Base-by-base conservation (phyloP, 805 yeast species). In the Teunomyces kruisii region DNA sequence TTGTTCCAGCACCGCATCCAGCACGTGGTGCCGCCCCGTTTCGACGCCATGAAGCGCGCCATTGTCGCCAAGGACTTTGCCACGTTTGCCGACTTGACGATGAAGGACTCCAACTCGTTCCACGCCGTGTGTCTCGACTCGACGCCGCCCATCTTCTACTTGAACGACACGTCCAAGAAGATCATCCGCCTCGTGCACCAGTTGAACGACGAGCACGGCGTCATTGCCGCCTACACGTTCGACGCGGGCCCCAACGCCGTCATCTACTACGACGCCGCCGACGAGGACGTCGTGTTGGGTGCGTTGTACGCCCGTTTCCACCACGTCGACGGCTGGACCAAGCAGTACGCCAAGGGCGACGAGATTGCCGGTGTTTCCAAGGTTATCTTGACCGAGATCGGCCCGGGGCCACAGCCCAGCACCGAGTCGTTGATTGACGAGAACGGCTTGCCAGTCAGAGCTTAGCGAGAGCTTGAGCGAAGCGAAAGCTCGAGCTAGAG, bases 221-320 rank as follows among this genome's bases (percentile, higher is more conserved):
- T 78, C 9, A 76, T 92, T 44, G 99, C 96, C 9, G 98, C 98
- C 31, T 94, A 94, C 68, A 94, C 99, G 1, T 94, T 86, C 61
- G 99, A 94, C 67, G 99, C 99, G 27, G 99, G 99, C 62, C 99
- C 99, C 67, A 94, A 94, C 68, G 96, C 97, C 15, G 99, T 94
- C 37, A 79, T 94, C 49, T 94, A 94, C 71, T 94, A 94, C 63
- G 82, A 84, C 61, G 78, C 78, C 53, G 74, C 82, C 58, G 80
- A 92, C 67, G 96, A 90, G 67, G 56, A 68, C n/a, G 75, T 72
- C 50, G 83, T 94, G 6, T 76, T 92, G 55, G 84, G 90, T 3
- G 74, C 88, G 52, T 69, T 94, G 47, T 72, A 83, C 65, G 71
- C 75, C 45, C 75, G 79, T 51, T 83, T 89, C 58, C 65, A 67